Evolutionary conservation across 2,329 filamentous ascomycete species (phyloP).

Genomic region (Aspergillus pseudoglaucus): DNA sequence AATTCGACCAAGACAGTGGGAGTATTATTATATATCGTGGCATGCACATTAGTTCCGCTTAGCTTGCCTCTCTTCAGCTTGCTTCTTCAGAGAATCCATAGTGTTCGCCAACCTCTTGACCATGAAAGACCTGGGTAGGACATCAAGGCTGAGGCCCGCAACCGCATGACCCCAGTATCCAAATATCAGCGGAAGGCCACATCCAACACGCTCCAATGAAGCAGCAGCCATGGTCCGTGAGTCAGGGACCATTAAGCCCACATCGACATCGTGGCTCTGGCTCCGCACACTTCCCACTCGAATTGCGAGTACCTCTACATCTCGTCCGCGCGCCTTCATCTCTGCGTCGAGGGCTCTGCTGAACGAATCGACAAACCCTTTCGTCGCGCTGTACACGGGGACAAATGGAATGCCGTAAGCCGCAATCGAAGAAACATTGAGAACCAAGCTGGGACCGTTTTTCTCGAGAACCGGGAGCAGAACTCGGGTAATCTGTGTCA

Average conservation of each 20-base stretch:
- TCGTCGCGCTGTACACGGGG: conserved; percentile 40
- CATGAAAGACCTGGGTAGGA: conserved; percentile 1
- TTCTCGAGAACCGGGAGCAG: conserved; percentile 41
- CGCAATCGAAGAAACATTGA: conserved; percentile 47
- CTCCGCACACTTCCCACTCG: conserved; percentile 28
- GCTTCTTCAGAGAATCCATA: not conserved
- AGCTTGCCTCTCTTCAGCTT: not conserved
- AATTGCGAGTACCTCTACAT: conserved; percentile 37
- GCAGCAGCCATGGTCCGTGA: conserved; percentile 24
- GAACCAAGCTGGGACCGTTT: conserved; percentile 40
- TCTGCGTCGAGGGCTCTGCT: conserved; percentile 39
- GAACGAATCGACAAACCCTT: conserved; percentile 41
- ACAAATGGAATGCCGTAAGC: conserved; percentile 44
- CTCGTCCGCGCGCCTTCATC: conserved; percentile 29
- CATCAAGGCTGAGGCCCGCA: not conserved
- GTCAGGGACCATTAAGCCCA: conserved; percentile 23
- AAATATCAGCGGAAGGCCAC: conserved; percentile 21
- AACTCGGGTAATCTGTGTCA: conserved; percentile 42
- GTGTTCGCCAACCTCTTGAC: not conserved
- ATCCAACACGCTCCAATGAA: conserved; percentile 30
- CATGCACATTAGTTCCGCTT: conserved; percentile 1
- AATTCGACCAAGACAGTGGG: not conserved
- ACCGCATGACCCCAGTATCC: conserved; percentile 28
- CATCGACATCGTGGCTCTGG: conserved; percentile 15
- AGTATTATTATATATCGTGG: not conserved